phyloP scores from a whole-genome alignment of 305 asterid genomes.

The Fraxinus angustifolia region DNA sequence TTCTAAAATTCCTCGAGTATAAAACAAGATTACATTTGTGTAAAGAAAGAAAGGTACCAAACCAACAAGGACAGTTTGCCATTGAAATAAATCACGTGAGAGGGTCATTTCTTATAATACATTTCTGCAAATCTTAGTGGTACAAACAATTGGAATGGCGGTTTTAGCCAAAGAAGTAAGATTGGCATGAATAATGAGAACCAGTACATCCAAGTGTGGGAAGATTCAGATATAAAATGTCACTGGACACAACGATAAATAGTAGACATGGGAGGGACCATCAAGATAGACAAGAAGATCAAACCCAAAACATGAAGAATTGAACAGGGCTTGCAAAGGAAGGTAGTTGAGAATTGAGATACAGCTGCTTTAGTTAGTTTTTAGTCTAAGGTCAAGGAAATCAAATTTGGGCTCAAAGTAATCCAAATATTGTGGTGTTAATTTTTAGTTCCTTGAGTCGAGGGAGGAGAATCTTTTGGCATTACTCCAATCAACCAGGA shows the following conservation, averaged over 20 bases:
- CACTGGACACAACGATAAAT: not conserved
- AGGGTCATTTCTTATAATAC: not conserved
- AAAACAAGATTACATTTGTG: not conserved
- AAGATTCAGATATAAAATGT: not conserved
- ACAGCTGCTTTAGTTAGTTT: not conserved
- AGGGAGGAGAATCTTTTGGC: not conserved
- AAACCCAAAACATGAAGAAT: not conserved
- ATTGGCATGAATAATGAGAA: not conserved
- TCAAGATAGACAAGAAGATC: not conserved
- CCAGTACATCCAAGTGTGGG: not conserved
- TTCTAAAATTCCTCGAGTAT: not conserved
- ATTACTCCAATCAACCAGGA: not conserved
- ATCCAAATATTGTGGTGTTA: not conserved
- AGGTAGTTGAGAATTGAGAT: not conserved
- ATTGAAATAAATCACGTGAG: not conserved
- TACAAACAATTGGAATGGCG: not conserved
- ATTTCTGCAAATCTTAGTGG: not conserved
- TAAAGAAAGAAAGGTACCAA: not conserved
- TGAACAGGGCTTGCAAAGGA: not conserved
- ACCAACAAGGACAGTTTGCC: not conserved
- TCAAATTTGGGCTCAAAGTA: not conserved
- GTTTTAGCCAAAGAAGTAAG: not conserved
- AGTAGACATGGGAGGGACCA: not conserved
- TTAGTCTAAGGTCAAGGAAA: not conserved
- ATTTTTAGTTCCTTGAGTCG: not conserved